Conservation (phyloP, 1,284 basidiomycete species). For the Boletellus sp. region DNA sequence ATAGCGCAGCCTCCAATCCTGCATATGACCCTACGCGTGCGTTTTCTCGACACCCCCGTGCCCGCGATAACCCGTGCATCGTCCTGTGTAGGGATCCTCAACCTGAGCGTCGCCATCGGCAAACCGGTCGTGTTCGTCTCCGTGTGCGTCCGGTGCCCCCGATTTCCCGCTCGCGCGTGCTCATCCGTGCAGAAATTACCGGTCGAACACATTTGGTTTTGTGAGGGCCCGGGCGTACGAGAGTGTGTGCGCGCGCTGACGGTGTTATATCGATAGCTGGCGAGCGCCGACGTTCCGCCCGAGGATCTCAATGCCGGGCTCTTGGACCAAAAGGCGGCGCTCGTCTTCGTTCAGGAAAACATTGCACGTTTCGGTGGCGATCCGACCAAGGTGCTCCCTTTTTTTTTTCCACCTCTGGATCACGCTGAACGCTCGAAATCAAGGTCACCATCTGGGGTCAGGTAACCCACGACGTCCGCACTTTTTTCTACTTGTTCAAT, state of each 20-base stretch:
- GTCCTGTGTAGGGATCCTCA: conserved; percentile 14
- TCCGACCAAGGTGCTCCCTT: conserved; percentile 45
- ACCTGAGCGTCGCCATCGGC: conserved; percentile 4
- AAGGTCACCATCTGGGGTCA: conserved; percentile 24
- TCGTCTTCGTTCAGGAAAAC: conserved; percentile 59
- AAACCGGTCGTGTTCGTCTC: conserved; percentile 23
- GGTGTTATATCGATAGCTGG: conserved; percentile 35
- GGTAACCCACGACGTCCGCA: conserved; percentile 2
- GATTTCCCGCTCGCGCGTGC: neutral
- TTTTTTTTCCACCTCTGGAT: neutral
- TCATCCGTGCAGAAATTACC: conserved; percentile 13
- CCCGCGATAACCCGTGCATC: neutral
- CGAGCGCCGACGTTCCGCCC: conserved; percentile 45
- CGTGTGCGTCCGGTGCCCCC: conserved; percentile 5
- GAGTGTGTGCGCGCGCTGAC: too few species aligned
- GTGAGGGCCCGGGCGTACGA: too few species aligned
- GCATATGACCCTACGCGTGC: conserved; percentile 14
- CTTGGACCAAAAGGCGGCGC: conserved; percentile 53
- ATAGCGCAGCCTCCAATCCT: conserved; percentile 16
- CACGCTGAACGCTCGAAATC: neutral
- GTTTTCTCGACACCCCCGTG: neutral
- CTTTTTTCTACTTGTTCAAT: neutral
- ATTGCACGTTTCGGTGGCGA: conserved; percentile 65
- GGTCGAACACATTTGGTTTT: conserved; percentile 20
- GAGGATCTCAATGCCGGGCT: conserved; percentile 55